Evolutionary conservation across 805 yeast genomes (phyloP).

Genomic region (Kluyveromyces wickerhamii): DNA sequence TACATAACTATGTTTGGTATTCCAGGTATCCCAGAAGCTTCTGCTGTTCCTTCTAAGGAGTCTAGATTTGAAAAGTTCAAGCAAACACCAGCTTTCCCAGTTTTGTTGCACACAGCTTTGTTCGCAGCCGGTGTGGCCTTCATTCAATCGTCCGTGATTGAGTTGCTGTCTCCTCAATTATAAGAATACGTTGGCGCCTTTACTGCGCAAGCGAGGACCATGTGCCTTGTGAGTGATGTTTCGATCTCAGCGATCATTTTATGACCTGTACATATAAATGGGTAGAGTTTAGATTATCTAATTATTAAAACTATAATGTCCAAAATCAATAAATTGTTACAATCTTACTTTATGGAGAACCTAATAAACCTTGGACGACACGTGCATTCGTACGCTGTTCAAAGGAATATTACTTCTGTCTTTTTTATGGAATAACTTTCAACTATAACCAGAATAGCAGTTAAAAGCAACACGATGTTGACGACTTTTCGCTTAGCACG

Average conservation of each 20-base stretch:
- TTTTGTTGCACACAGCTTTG: constrained; percentile 52
- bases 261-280: neutral
- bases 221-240: neutral
- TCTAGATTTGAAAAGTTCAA: constrained; percentile 43
- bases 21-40: constrained; percentile 23
- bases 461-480: too few species aligned
- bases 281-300: neutral
- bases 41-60: constrained; percentile 22
- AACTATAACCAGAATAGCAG: too few species aligned
- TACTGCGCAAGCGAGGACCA: too few species aligned
- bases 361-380: too few species aligned
- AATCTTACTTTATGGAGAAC: too few species aligned
- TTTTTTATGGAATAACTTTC: too few species aligned
- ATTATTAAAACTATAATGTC: neutral
- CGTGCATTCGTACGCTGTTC: too few species aligned
- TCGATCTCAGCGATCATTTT: too few species aligned
- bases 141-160: constrained; percentile 74
- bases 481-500: too few species aligned
- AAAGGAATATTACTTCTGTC: too few species aligned
- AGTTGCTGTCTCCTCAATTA: constrained; percentile 70
- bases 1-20: constrained; percentile 16
- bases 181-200: constrained; percentile 9
- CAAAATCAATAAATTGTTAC: too few species aligned
- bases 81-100: constrained; percentile 57
- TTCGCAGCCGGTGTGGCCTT: constrained; percentile 69